These are phyloP conservation scores for Coleophoma crateriformis DNA, from an alignment of 2,329 filamentous ascomycete species.

Conservation along the genomic window DNA sequence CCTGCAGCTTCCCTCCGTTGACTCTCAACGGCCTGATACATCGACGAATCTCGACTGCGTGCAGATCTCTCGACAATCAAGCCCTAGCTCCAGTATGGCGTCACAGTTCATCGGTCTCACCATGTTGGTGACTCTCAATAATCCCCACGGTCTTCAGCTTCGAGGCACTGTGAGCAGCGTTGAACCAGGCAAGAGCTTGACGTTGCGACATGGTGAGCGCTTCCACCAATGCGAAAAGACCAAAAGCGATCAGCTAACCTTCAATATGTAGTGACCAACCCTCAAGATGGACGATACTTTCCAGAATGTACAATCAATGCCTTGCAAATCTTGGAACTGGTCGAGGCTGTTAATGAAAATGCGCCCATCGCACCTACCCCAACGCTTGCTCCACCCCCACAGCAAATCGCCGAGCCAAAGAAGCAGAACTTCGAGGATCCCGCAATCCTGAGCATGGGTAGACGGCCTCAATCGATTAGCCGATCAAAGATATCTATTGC, in stretches of 20 bases:
- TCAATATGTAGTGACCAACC: conserved; percentile 18
- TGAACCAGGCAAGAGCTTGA: conserved; percentile 26
- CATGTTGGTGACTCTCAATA: conserved; percentile 29
- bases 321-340: conserved; percentile 23
- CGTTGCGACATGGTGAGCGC: conserved; percentile 24
- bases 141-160: conserved; percentile 26
- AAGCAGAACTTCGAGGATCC: conserved; percentile 24
- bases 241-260: not conserved
- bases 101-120: conserved; percentile 28
- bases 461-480: conserved; percentile 24
- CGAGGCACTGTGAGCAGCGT: conserved; percentile 26
- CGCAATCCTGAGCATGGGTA: conserved; percentile 28
- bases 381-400: not conserved
- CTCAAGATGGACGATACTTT: conserved; percentile 23
- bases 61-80: not conserved
- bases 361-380: conserved; percentile 4
- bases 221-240: not conserved
- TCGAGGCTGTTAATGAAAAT: conserved; percentile 25
- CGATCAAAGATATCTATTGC: conserved; percentile 12
- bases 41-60: not conserved
- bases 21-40: not conserved
- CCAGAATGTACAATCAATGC: conserved; percentile 26
- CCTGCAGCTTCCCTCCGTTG: not conserved
- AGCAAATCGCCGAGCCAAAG: conserved; percentile 1
- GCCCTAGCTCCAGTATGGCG: conserved; percentile 18